Conservation (phyloP, 495 filamentous ascomycete genomes). For the Penicillium paradoxum region DNA sequence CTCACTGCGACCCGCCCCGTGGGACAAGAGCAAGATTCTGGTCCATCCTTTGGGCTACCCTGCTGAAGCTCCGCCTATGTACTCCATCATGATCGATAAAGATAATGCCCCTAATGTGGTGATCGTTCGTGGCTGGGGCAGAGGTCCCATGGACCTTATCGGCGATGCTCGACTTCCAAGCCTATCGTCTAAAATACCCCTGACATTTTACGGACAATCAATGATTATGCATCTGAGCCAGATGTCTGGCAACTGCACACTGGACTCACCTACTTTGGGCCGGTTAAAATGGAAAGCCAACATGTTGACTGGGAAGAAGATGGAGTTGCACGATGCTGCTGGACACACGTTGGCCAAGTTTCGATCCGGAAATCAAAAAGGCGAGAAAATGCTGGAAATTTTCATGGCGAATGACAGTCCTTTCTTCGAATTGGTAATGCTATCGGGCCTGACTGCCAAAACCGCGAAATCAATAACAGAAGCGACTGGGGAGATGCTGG, state of each 20-base stretch:
- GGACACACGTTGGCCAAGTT: background rate
- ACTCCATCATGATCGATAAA: background rate
- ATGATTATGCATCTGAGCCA: background rate
- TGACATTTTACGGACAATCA: background rate
- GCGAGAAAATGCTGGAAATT: background rate
- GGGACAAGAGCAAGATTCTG: constrained; percentile 3
- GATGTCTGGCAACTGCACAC: background rate
- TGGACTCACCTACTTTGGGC: background rate
- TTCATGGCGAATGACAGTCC: background rate
- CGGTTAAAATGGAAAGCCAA: background rate
- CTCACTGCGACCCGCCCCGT: constrained; percentile 1
- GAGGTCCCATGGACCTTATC: background rate
- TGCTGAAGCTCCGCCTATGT: constrained; percentile 4
- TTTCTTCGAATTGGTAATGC: background rate
- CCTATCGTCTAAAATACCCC: background rate
- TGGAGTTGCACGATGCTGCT: background rate
- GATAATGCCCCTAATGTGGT: background rate
- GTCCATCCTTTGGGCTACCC: constrained; percentile 9
- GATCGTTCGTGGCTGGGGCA: background rate
- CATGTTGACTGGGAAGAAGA: background rate
- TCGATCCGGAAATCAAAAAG: background rate
- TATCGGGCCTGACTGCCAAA: background rate
- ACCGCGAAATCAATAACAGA: background rate
- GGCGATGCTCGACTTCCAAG: background rate
- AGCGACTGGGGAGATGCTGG: background rate